Evolutionary conservation across 2,329 filamentous ascomycete genomes (phyloP).

Genomic region (Trichothecium roseum): DNA sequence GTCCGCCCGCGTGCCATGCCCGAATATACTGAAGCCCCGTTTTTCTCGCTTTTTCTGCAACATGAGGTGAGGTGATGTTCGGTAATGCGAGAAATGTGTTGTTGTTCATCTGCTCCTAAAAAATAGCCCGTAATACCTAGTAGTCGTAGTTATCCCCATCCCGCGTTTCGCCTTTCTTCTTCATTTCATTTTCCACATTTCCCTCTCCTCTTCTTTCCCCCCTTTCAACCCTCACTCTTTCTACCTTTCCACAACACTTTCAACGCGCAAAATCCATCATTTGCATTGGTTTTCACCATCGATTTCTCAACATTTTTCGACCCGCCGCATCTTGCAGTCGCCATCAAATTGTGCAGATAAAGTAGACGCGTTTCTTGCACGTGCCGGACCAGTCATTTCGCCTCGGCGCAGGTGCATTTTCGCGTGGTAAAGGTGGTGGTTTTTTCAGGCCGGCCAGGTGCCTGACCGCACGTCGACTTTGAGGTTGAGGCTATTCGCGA

Average conservation of each 20-base stretch:
- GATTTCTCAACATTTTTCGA: conserved; percentile 22
- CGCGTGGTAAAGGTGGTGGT: conserved; percentile 2
- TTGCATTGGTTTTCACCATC: conserved; percentile 24
- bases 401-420: conserved; percentile 13
- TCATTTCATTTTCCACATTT: conserved; percentile 13
- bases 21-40: conserved; percentile 23
- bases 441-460: conserved; percentile 1
- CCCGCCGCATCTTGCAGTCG: conserved; percentile 24
- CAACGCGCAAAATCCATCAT: conserved; percentile 14
- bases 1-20: not conserved
- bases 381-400: conserved; percentile 10
- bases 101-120: conserved; percentile 19
- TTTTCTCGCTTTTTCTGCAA: conserved; percentile 30
- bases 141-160: conserved; percentile 42
- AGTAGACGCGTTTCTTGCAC: conserved; percentile 9
- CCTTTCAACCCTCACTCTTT: conserved; percentile 22
- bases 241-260: conserved; percentile 14
- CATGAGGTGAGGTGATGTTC: conserved; percentile 9
- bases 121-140: too few relatives aligned
- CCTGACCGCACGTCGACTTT: conserved; percentile 3
- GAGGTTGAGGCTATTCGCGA: conserved; percentile 29
- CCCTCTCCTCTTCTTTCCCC: conserved; percentile 11
- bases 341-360: conserved; percentile 23
- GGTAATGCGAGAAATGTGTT: conserved; percentile 30
- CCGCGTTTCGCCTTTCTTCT: conserved; percentile 18